Percentiles rank a stretch among this genome's conserved stretches.
phyloP scores from a whole-genome alignment of 257 asterid genomes.

The Solanum paucissectum region DNA sequence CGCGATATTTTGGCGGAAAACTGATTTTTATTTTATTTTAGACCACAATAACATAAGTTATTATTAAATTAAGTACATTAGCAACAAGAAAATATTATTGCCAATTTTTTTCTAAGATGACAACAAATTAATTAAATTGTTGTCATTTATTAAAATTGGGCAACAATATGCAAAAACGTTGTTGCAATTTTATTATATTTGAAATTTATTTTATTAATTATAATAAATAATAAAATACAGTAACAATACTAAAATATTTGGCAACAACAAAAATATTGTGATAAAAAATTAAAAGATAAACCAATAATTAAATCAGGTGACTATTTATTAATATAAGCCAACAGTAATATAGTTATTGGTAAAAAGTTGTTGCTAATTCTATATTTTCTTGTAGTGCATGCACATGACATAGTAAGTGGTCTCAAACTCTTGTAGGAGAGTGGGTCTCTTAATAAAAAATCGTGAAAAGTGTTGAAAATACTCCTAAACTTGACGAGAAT shows the following conservation, averaged over 20 bases:
- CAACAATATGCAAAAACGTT: neutral
- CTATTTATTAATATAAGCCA: no score
- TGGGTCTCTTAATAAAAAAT: neutral
- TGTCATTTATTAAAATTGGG: neutral
- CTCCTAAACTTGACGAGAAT: no score
- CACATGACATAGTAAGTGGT: no score
- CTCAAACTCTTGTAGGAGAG: neutral
- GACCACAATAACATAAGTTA: neutral
- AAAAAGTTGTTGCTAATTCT: no score
- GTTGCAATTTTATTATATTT: neutral
- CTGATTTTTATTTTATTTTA: no score
- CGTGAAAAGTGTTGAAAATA: neutral
- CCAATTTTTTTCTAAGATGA: neutral
- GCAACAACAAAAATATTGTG: neutral
- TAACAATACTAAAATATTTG: no score
- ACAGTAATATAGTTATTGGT: no score
- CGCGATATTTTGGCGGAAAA: no score
- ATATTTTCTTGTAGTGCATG: neutral
- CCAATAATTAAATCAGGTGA: neutral
- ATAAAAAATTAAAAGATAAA: no score
- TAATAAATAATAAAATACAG: no score
- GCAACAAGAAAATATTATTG: neutral
- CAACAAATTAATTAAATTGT: neutral
- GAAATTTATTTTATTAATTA: no score
- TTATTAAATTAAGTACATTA: neutral